These are phyloP conservation scores for Fusarium palustre DNA, from an alignment of 2,329 filamentous ascomycete species.

Conservation along the genomic window DNA sequence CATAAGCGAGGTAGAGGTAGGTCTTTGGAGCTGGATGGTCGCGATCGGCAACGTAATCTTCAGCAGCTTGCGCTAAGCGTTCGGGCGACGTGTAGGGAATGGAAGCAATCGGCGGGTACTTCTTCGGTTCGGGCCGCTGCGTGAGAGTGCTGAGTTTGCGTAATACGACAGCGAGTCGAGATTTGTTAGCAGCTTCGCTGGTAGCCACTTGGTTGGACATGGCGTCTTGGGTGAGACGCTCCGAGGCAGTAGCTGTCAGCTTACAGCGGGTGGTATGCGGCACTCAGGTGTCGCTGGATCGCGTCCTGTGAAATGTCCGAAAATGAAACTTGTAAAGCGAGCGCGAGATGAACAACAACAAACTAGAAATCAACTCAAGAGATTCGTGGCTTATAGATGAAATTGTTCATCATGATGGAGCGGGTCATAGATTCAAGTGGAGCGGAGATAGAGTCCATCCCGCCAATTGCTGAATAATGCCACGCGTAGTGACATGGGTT, in stretches of 20 bases:
- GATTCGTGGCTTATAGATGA: slow-evolving; percentile 1
- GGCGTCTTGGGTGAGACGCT: slow-evolving; percentile 1
- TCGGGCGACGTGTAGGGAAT: slow-evolving; percentile 50
- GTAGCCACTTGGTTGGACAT: slow-evolving; percentile 30
- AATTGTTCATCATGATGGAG: neutral
- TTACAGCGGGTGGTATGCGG: slow-evolving; percentile 13
- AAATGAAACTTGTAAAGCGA: neutral
- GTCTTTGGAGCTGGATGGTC: slow-evolving; percentile 55
- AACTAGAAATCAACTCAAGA: slow-evolving; percentile 7
- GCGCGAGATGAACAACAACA: neutral
- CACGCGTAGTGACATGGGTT: neutral
- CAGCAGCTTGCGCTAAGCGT: slow-evolving; percentile 49
- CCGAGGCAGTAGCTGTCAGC: slow-evolving; percentile 14
- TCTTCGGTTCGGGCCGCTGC: slow-evolving; percentile 34
- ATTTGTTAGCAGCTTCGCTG: slow-evolving; percentile 16
- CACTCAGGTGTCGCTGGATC: neutral
- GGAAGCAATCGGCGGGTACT: slow-evolving; percentile 49
- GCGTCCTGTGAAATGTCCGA: neutral
- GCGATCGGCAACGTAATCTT: slow-evolving; percentile 41
- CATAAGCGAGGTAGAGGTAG: slow-evolving; percentile 87
- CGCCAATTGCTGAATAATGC: slow-evolving; percentile 35
- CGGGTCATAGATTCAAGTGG: slow-evolving; percentile 22
- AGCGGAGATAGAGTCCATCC: slow-evolving; percentile 33
- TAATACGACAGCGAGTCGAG: slow-evolving; percentile 34
- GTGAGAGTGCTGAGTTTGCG: slow-evolving; percentile 43